A percentile compares a stretch with the other conserved stretches of the same genome.
These are phyloP conservation scores for Vachellia pachyceras DNA, from an alignment of 306 rosid species.

Conservation along the genomic window DNA sequence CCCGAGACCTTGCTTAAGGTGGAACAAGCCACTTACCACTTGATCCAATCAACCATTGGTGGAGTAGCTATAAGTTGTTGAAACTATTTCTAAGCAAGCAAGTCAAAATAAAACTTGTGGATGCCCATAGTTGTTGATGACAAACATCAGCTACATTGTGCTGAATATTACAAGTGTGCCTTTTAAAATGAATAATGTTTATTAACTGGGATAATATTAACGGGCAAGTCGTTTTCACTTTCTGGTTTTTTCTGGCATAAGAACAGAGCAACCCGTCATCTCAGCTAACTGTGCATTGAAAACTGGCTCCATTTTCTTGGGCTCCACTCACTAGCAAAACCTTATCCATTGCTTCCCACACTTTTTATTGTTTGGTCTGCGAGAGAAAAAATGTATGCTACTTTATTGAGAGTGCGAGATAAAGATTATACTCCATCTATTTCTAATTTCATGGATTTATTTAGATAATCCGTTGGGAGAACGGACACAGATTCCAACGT, in stretches of 20 bases:
- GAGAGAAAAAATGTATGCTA: neutral
- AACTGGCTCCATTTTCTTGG: neutral
- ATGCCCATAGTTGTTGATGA: neutral
- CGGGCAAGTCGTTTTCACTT: constrained; percentile 63
- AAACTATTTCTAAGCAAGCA: neutral
- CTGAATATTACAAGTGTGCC: neutral
- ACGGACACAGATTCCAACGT: too few relatives aligned
- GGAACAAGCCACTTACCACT: too few relatives aligned
- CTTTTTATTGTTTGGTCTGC: neutral
- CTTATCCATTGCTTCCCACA: neutral
- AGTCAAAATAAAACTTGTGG: neutral
- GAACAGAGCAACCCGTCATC: neutral
- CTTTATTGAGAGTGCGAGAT: too few relatives aligned
- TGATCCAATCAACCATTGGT: too few relatives aligned
- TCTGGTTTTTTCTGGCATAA: neutral
- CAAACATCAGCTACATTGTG: neutral
- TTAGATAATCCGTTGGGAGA: too few relatives aligned
- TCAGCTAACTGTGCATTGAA: neutral
- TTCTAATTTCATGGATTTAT: too few relatives aligned
- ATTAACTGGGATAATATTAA: constrained; percentile 41
- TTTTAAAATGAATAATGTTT: too few relatives aligned
- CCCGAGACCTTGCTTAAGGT: too few relatives aligned
- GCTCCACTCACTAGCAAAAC: neutral
- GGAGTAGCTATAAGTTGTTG: neutral
- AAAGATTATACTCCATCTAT: too few relatives aligned